These are phyloP conservation scores for Cerrena zonata DNA, from an alignment of 1,284 basidiomycete species.

Conservation along the genomic window DNA sequence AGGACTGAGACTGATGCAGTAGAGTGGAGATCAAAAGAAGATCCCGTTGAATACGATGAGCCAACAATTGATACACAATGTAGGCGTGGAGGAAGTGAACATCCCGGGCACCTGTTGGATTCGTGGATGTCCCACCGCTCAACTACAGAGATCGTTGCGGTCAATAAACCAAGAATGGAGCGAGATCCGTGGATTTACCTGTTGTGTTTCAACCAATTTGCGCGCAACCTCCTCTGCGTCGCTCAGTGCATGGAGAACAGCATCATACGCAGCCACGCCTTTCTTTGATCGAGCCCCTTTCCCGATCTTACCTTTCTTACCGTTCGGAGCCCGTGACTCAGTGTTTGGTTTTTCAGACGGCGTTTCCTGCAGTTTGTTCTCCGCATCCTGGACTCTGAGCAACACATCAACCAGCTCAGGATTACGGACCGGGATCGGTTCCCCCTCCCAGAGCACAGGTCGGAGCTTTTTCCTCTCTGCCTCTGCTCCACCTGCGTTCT, in stretches of 20 bases:
- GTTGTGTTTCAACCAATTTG: slow-evolving; percentile 74
- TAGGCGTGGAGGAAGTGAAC: slow-evolving; percentile 82
- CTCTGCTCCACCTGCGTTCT: slow-evolving; percentile 31
- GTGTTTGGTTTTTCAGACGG: slow-evolving; percentile 18
- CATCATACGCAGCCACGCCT: slow-evolving; percentile 78
- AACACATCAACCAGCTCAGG: slow-evolving; percentile 89
- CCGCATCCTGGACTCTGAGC: slow-evolving; percentile 76
- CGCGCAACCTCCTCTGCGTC: slow-evolving; percentile 82
- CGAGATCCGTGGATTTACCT: slow-evolving; percentile 42
- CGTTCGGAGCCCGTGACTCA: slow-evolving; percentile 15
- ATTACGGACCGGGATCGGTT: slow-evolving; percentile 80
- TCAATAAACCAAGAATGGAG: background rate
- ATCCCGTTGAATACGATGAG: slow-evolving; percentile 82
- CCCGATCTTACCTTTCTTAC: slow-evolving; percentile 33
- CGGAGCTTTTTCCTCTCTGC: slow-evolving; percentile 24
- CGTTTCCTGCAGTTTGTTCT: slow-evolving; percentile 44
- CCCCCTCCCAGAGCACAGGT: slow-evolving; percentile 73
- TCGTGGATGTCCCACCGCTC: slow-evolving; percentile 34
- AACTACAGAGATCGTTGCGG: slow-evolving; percentile 28
- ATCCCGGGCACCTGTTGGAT: slow-evolving; percentile 52
- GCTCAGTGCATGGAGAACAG: slow-evolving; percentile 73
- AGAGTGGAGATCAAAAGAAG: slow-evolving; percentile 73
- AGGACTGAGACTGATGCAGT: slow-evolving; percentile 37
- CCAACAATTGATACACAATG: slow-evolving; percentile 80
- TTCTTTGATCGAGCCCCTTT: slow-evolving; percentile 54